Base-by-base conservation (phyloP, 75 land plant genomes). In the Larix kaempferi region DNA sequence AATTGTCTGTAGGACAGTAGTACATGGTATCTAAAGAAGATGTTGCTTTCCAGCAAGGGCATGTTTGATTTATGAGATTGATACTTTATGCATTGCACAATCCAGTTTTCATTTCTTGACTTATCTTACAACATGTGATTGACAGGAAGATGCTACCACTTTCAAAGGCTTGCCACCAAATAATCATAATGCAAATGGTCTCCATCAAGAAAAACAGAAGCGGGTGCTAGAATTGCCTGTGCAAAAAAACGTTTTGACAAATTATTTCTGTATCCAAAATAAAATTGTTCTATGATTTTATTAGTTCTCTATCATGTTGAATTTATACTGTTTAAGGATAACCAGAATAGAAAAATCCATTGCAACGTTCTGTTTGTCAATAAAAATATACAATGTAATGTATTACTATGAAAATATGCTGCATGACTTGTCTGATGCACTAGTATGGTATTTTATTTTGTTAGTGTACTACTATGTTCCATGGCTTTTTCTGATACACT, bases 181-280 rank as follows among this genome's bases (percentile, higher is more conserved):
- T 37, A 41, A 69, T 55, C 76, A 74, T 62, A 25, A 59, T 67
- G 71, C 57, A 37, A 87, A 91, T 79, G 79, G 25, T 44, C 66
- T 78, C 56, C 63, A 74, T 22, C 79, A 63, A 63, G 74, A 80
- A 19, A 77, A 76, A 56, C 78, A 76, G 80, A 86, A 82, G 81
- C 90, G 83, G 72, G 84, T 71, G 80, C 69, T 86, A 58, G 89
- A 87, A 56, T 90, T 94, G 77, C 92, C 92, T 74, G 89, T 76
- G 11, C 92, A 91, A 85, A 95, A 86, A 78, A 93, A 93, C 87
- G 72, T 90, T 15, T 69, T 95, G 59, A 91, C 98, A 27, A 91
- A 93, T 73, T 91, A 94, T 69, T 93, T 92, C 75, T 86, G 98
- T 95, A 95, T 95, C 98, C 96, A 69, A 62, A 37, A 19, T 7